A percentile compares a stretch with the other conserved stretches of the same genome.
Conservation (phyloP, 2,329 filamentous ascomycete species). For the Aspergillus aculeatinus region DNA sequence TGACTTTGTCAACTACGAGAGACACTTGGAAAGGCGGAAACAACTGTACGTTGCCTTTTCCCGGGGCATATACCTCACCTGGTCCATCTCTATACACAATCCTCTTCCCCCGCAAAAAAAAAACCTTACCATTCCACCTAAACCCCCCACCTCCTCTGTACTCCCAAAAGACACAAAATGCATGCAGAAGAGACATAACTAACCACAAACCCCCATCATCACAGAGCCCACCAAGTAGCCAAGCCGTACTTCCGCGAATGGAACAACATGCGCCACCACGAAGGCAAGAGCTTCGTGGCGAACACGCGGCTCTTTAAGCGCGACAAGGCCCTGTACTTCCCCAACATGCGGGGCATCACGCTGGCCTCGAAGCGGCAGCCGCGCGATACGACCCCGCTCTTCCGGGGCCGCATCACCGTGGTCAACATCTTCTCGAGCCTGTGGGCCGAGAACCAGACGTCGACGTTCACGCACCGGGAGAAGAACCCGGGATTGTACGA, state of each 20-base stretch:
- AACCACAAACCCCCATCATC: slow-evolving; percentile 1
- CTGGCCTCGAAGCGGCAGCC: slow-evolving; percentile 59
- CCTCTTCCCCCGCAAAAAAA: background rate
- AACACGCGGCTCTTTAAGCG: slow-evolving; percentile 80
- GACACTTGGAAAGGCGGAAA: slow-evolving; percentile 73
- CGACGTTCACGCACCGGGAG: slow-evolving; percentile 65
- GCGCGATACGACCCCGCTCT: slow-evolving; percentile 70
- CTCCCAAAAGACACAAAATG: too few relatives aligned
- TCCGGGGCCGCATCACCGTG: slow-evolving; percentile 72
- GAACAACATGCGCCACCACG: slow-evolving; percentile 75
- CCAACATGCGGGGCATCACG: slow-evolving; percentile 82
- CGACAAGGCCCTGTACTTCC: slow-evolving; percentile 85
- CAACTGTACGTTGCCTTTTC: slow-evolving; percentile 61
- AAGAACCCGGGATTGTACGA: slow-evolving; percentile 69
- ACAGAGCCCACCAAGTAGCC: slow-evolving; percentile 70
- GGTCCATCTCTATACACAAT: too few relatives aligned
- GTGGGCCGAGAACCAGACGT: slow-evolving; percentile 82
- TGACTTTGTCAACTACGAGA: slow-evolving; percentile 82
- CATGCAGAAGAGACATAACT: background rate
- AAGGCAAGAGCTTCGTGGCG: slow-evolving; percentile 88
- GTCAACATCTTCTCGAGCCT: slow-evolving; percentile 77
- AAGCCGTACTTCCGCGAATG: slow-evolving; percentile 97
- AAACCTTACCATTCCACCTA: too few relatives aligned
- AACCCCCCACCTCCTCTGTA: background rate
- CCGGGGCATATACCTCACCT: background rate